Base-by-base conservation (phyloP, 106 monocot species). In the Acorus gramineus region DNA sequence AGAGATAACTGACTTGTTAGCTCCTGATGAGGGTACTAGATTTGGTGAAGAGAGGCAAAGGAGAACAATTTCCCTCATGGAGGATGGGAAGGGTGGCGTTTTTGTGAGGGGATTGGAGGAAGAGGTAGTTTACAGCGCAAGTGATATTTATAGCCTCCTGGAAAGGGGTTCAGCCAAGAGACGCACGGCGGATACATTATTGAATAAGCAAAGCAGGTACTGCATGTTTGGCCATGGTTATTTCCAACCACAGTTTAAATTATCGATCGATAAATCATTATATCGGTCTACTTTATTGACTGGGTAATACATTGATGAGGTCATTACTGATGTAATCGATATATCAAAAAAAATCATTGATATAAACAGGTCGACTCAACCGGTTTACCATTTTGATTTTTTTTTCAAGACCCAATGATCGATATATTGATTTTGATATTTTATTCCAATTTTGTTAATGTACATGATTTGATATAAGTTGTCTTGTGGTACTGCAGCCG, bases 1-100 rank as follows among this genome's bases (percentile, higher is more conserved):
- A 67, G 90, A 90, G 28, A 90, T 90, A 66, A 82, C 74, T 45
- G 89, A 90, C 73, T 62, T 90, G 3, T 82, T 90, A 63, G 77
- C 73, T 50, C 55, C 66, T 7, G 90, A 90, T 11, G 85, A 85
- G 14, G 66, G 74, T 44, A 55, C 11, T 76, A 71, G 70, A 58
- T 68, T 62, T 64, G 8, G 59, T 2, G 85, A 78, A 57, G 90
- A 83, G 42, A 83, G 73, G 67, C 71, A 65, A 54, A 85, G 66
- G 65, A 90, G 67, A 44, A 70, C 85, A 46, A 86, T 90, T 58
- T 76, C 80, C 65, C 78, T 90, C 8, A 80, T 90, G 82, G 90
- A 90, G 70, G 90, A 90, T 76, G 85, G 90, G n/a, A 90, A 85
- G 67, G 90, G 90, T 54, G 90, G 90, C 11, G 90, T 70, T n/a